Base-by-base conservation (phyloP, 495 filamentous ascomycete species). In the Penicillium crystallinum region DNA sequence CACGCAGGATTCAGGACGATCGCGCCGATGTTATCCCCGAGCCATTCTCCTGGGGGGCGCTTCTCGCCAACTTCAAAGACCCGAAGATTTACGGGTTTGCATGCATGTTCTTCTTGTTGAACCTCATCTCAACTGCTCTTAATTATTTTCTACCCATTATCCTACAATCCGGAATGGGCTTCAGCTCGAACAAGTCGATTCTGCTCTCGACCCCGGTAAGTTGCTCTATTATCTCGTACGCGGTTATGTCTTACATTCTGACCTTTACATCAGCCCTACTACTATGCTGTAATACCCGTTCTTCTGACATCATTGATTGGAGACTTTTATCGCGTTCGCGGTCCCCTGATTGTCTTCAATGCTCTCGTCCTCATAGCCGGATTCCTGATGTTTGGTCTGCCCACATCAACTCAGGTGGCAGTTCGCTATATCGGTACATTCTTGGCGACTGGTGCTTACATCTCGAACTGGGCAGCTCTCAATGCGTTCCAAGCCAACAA, bases 391-490 rank as follows among this genome's bases (percentile, higher is more conserved):
- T 77, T 91, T 25, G 88, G 87, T 0, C 87, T 90, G 55, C 64
- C 66, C 0, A 39, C 42, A 12, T 76, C 82, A 1, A 67, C 71
- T 4, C 82, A 89, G 54, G 81, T 86, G 27, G 73, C 83, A 0
- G 85, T 86, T 10, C 79, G 87, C 18, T 91, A 90, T 57, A 70
- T 89, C 18, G 88, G 87, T 2, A 84, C 84, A 0, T 90, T 82
- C 62, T 77, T 91, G 2, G 84, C 87, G 0, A 90, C 87, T 0
- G 88, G 88, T 0, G 86, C 87, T 0, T 91, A 90, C 56, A 77
- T 91, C 4, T 82, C 79, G 3, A 91, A 91, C 54, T 91, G 88
- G 87, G 86, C 87, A 0, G 88, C 86, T 2, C 67, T 91, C 46
- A 88, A 81, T 56, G 81, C 86, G 0, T 91, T 86, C 55, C 83